Conservation (phyloP, 768 basidiomycete species). For the Boletus rex-veris region DNA sequence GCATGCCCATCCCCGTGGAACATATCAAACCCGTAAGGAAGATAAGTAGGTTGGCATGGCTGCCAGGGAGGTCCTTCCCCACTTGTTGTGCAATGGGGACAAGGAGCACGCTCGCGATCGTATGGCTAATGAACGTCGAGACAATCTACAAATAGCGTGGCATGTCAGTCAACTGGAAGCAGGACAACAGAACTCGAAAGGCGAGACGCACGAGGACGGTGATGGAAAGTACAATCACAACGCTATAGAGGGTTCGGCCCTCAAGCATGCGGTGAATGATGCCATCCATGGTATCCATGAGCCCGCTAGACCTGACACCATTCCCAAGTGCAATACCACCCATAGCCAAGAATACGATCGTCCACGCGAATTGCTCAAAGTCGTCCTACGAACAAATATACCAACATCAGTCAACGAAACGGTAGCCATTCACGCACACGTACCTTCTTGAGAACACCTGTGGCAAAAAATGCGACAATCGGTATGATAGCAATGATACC, state of each 20-base stretch:
- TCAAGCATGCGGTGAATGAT: constrained; percentile 57
- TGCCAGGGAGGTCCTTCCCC: constrained; percentile 65
- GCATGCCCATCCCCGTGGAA: constrained; percentile 97
- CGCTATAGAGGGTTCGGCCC: constrained; percentile 61
- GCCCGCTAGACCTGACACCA: constrained; percentile 85
- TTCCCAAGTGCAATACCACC: constrained; percentile 96
- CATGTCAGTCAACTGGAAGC: neutral
- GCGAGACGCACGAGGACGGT: constrained; percentile 56
- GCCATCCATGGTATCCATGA: constrained; percentile 74
- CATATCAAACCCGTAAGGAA: constrained; percentile 93
- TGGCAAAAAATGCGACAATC: constrained; percentile 89
- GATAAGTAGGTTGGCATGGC: constrained; percentile 79
- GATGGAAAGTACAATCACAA: constrained; percentile 67
- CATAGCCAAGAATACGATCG: constrained; percentile 95
- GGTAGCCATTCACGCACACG: constrained; percentile 2
- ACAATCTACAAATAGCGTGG: constrained; percentile 49
- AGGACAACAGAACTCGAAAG: neutral
- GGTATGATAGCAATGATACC: constrained; percentile 95
- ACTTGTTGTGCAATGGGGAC: constrained; percentile 94
- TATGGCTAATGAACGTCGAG: constrained; percentile 96
- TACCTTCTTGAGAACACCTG: constrained; percentile 91
- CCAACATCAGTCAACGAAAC: neutral
- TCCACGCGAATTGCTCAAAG: constrained; percentile 93
- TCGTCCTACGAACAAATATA: constrained; percentile 58
- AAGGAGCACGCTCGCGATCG: constrained; percentile 93